These are phyloP conservation scores for Strombidium stylifer DNA, from an alignment of 73 alveolate genomes.

Conservation along the genomic window DNA sequence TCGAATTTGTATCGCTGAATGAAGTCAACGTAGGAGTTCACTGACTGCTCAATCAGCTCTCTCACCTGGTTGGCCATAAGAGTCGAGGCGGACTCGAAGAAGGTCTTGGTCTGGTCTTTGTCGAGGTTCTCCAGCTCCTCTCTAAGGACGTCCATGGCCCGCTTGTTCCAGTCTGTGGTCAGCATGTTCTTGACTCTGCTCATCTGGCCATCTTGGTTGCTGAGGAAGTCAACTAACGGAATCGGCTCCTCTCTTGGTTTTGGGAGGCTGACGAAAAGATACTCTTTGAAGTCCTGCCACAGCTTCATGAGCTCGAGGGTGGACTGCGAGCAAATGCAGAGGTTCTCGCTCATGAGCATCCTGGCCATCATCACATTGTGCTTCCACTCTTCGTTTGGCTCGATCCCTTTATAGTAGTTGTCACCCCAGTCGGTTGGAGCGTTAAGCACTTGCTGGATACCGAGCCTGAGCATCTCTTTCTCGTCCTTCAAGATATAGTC, in stretches of 20 bases:
- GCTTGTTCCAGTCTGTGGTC: slow-evolving; percentile 70
- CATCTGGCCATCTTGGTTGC: slow-evolving; percentile 65
- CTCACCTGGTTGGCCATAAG: slow-evolving; percentile 89
- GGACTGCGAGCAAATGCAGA: slow-evolving; percentile 83
- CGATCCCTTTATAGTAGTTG: slow-evolving; percentile 77
- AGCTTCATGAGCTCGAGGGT: slow-evolving; percentile 76
- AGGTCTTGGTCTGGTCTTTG: slow-evolving; percentile 81
- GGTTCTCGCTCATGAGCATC: slow-evolving; percentile 84
- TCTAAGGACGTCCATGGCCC: slow-evolving; percentile 68
- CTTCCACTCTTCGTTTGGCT: slow-evolving; percentile 90
- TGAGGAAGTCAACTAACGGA: slow-evolving; percentile 59
- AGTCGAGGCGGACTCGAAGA: slow-evolving; percentile 86
- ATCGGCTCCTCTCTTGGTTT: slow-evolving; percentile 79
- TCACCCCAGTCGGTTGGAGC: slow-evolving; percentile 87
- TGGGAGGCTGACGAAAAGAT: slow-evolving; percentile 80
- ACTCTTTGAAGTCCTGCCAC: slow-evolving; percentile 83
- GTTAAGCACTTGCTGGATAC: slow-evolving; percentile 75
- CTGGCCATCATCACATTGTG: slow-evolving; percentile 92
- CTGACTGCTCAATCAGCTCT: slow-evolving; percentile 73
- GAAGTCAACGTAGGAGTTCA: slow-evolving; percentile 73
- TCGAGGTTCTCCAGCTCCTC: slow-evolving; percentile 77
- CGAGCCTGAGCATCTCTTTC: slow-evolving; percentile 77
- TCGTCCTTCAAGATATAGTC: slow-evolving; percentile 88
- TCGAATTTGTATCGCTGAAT: slow-evolving; percentile 70
- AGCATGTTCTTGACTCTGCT: slow-evolving; percentile 50